These are phyloP conservation scores for Sherardia arvensis DNA, from an alignment of 257 asterid genomes.

Conservation along the genomic window DNA sequence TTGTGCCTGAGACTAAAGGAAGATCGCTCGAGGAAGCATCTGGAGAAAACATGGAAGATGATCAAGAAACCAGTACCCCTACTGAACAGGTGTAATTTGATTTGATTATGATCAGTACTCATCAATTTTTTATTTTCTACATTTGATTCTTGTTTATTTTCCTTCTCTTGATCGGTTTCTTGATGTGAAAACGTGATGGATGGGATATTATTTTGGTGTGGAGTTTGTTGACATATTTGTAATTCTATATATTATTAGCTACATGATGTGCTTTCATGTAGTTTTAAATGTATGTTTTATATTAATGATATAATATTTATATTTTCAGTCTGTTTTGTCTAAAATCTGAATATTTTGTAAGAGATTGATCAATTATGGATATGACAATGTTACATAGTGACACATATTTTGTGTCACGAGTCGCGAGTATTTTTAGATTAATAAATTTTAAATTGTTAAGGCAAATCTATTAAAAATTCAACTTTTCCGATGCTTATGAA, in stretches of 20 bases:
- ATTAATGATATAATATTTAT: no score
- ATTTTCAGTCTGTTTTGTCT: background rate
- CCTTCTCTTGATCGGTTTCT: background rate
- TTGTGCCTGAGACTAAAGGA: conserved; percentile 10
- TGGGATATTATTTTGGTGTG: background rate
- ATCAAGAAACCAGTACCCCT: background rate
- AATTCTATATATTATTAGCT: background rate
- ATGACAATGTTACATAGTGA: no score
- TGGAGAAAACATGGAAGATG: background rate
- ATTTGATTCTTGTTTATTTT: no score
- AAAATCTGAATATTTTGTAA: no score
- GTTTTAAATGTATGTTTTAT: background rate
- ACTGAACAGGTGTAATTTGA: background rate
- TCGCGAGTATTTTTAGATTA: no score
- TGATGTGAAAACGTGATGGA: background rate
- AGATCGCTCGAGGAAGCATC: conserved; percentile 13
- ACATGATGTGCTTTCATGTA: background rate
- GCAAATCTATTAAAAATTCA: no score
- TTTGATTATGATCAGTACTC: no score
- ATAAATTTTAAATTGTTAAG: no score
- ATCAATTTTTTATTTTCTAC: no score
- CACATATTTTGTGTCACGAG: no score
- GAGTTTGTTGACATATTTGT: background rate
- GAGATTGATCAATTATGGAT: no score
- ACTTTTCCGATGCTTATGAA: no score